Conservation (phyloP, 2,329 filamentous ascomycete genomes). For the Venturia oleaginea region DNA sequence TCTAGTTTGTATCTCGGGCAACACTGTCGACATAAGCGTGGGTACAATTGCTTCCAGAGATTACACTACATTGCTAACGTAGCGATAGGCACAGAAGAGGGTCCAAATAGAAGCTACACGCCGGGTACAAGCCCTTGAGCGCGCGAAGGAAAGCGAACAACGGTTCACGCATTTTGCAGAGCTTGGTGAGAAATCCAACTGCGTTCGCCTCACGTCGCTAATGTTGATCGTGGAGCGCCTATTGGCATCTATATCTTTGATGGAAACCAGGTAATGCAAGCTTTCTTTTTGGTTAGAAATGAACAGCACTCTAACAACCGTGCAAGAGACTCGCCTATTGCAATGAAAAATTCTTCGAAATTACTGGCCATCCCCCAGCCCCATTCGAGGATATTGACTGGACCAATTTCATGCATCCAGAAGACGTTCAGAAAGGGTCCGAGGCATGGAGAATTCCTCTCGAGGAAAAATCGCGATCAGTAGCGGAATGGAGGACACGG, state of each 20-base stretch:
- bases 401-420: background rate
- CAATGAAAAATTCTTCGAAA: slow-evolving; percentile 13
- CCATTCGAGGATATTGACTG: background rate
- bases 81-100: background rate
- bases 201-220: background rate
- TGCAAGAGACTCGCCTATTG: slow-evolving; percentile 2
- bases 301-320: background rate
- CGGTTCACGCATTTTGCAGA: slow-evolving; percentile 10
- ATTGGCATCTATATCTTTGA: slow-evolving; percentile 10
- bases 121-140: slow-evolving; percentile 5
- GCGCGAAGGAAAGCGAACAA: slow-evolving; percentile 3
- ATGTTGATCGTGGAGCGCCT: background rate
- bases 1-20: background rate
- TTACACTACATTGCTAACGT: background rate
- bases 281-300: background rate
- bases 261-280: background rate
- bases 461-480: background rate
- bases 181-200: background rate
- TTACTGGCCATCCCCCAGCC: slow-evolving; percentile 11
- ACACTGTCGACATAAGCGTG: background rate
- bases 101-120: background rate
- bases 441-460: slow-evolving; percentile 1
- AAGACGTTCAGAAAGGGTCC: background rate
- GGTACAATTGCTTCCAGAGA: background rate
- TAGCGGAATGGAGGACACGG: background rate